phyloP scores from a whole-genome alignment of 331 rosid species.

The Saraca asoca region DNA sequence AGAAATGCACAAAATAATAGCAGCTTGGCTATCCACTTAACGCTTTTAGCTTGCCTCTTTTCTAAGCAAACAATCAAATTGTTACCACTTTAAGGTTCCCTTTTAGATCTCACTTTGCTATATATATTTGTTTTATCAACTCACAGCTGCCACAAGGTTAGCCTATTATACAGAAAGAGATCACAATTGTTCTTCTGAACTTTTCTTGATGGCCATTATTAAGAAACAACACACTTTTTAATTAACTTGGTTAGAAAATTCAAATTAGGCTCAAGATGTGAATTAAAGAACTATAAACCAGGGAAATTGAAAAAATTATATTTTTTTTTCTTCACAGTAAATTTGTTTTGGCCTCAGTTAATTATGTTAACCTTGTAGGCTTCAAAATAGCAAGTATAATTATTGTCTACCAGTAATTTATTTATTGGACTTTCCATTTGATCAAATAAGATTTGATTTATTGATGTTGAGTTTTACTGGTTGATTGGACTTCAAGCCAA shows the following conservation, averaged over 20 bases:
- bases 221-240: constrained; percentile 23
- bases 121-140: not conserved
- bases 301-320: constrained; percentile 3
- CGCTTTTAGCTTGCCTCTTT: constrained; percentile 42
- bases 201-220: constrained; percentile 37
- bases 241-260: not conserved
- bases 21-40: constrained; percentile 45
- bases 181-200: constrained; percentile 7
- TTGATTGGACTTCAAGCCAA: no score
- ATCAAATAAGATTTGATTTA: no score
- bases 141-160: not conserved
- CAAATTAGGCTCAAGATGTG: constrained; percentile 2
- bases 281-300: not conserved
- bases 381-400: constrained; percentile 19
- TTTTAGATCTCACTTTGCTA: constrained; percentile 38
- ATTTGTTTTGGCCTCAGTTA: constrained; percentile 1
- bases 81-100: constrained; percentile 33
- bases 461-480: no score
- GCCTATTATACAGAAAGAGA: not conserved
- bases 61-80: constrained; percentile 44
- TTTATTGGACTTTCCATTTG: not conserved
- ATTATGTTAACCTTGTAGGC: not conserved
- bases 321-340: not conserved
- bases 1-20: constrained; percentile 36
- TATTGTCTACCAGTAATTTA: constrained; percentile 34